phyloP scores from a whole-genome alignment of 352 stramenopile species.

The Pythium folliculosum region DNA sequence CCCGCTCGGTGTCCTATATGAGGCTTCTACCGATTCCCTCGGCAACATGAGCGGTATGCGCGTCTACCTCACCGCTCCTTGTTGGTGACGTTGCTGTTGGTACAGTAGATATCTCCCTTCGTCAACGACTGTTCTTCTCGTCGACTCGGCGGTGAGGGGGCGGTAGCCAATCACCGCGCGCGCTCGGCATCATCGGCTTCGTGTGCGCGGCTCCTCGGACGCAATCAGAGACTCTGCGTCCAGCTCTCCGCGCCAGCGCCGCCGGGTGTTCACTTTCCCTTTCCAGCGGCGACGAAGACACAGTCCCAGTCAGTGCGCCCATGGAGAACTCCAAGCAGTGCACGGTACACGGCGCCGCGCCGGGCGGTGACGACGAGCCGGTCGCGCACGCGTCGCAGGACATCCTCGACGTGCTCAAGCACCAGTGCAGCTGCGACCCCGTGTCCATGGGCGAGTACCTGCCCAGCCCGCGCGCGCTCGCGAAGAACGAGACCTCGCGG shows the following conservation, averaged over 20 bases:
- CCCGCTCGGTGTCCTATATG: not conserved
- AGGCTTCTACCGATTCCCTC: too few relatives aligned
- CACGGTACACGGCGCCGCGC: conserved; percentile 13
- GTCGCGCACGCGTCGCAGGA: conserved; percentile 40
- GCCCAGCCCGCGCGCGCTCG: conserved; percentile 41
- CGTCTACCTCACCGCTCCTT: too few relatives aligned
- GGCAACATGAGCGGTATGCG: too few relatives aligned
- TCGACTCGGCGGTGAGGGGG: not conserved
- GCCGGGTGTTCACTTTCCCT: not conserved
- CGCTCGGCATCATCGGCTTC: conserved; percentile 17
- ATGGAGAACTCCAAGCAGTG: conserved; percentile 9
- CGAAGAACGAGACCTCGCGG: conserved; percentile 30
- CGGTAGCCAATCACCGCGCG: conserved; percentile 11
- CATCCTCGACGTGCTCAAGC: conserved; percentile 56
- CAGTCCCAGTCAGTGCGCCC: not conserved
- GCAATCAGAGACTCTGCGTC: conserved; percentile 4
- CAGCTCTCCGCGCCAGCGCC: not conserved
- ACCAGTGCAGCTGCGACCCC: conserved; percentile 64
- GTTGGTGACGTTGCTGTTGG: too few relatives aligned
- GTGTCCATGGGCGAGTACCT: conserved; percentile 85
- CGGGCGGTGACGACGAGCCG: not conserved
- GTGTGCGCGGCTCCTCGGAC: conserved; percentile 16
- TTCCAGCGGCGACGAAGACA: conserved; percentile 1
- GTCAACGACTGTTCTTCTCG: not conserved
- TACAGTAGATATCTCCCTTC: not conserved